Evolutionary conservation across 768 basidiomycete genomes (phyloP).

Genomic region (Calocybe cyanea): DNA sequence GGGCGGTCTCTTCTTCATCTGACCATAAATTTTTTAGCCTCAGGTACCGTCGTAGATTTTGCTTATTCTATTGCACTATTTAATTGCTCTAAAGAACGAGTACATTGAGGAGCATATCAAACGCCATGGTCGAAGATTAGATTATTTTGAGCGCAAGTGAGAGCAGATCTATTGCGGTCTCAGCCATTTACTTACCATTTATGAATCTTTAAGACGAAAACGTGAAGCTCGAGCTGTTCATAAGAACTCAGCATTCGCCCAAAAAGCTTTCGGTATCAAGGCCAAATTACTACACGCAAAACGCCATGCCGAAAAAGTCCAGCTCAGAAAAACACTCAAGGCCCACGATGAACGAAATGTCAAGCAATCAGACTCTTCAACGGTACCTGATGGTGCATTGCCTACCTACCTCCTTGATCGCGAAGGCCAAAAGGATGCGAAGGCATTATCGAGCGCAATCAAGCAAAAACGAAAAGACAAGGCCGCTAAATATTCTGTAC

Average conservation of each 20-base stretch:
- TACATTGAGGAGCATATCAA: conserved; percentile 99
- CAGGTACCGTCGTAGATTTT: conserved; percentile 42
- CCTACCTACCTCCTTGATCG: conserved; percentile 96
- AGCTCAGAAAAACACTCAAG: conserved; percentile 99
- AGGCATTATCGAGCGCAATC: conserved; percentile 91
- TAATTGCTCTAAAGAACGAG: conserved; percentile 69
- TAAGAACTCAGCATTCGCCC: conserved; percentile 75
- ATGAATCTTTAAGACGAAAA: conserved; percentile 57
- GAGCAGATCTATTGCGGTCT: conserved; percentile 23
- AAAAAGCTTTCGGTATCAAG: conserved; percentile 94
- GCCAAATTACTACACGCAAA: conserved; percentile 97
- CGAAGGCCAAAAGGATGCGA: conserved; percentile 97
- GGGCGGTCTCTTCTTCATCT: background rate
- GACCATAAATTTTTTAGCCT: conserved; percentile 41
- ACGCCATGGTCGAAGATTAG: conserved; percentile 92
- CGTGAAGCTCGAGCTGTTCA: conserved; percentile 77
- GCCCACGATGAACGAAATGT: conserved; percentile 98
- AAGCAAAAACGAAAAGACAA: conserved; percentile 99
- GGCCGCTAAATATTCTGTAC: conserved; percentile 96
- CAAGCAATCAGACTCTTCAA: conserved; percentile 85
- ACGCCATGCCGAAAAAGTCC: conserved; percentile 96
- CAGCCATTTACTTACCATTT: conserved; percentile 2
- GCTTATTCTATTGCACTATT: background rate
- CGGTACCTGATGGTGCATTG: conserved; percentile 85
- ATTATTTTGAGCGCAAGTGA: conserved; percentile 93